These are phyloP conservation scores for Volvox reticuliferus DNA, from an alignment of 139 green algal genomes.

Conservation along the genomic window DNA sequence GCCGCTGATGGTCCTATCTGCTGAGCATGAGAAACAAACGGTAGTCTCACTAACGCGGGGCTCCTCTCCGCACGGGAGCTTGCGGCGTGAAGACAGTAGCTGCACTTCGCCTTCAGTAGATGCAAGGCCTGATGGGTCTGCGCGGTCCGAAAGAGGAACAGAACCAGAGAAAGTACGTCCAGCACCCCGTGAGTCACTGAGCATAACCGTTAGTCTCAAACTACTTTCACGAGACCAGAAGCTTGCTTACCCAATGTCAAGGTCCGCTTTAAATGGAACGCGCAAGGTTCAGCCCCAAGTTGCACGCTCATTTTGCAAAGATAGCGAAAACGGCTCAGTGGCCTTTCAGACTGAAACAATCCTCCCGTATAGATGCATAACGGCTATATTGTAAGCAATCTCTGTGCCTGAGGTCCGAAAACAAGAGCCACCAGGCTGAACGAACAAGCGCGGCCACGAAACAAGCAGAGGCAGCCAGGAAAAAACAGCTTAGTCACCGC, in stretches of 20 bases:
- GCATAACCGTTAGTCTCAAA: background rate
- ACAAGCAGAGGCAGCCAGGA: background rate
- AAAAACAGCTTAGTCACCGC: background rate
- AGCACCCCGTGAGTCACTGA: background rate
- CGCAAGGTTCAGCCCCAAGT: background rate
- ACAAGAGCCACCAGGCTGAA: background rate
- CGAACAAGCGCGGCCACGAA: background rate
- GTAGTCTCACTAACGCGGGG: background rate
- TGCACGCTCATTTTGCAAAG: slow-evolving; percentile 27
- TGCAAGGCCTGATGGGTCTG: slow-evolving; percentile 26
- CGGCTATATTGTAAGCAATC: background rate
- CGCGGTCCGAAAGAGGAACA: background rate
- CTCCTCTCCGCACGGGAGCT: background rate
- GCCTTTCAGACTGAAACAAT: background rate
- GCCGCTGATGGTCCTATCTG: background rate
- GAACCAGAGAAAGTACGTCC: background rate
- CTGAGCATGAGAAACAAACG: background rate
- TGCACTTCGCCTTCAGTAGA: background rate
- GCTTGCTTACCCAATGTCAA: slow-evolving; percentile 16
- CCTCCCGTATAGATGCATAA: background rate
- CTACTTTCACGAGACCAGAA: background rate
- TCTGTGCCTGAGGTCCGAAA: background rate
- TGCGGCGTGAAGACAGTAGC: background rate
- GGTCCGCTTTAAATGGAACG: slow-evolving; percentile 16
- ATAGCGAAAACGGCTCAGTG: background rate